Percentiles rank a stretch among this genome's conserved stretches.
Evolutionary conservation across 192 early-diverging fungal genomes (phyloP).

Genomic region (Gonapodya prolifera): DNA sequence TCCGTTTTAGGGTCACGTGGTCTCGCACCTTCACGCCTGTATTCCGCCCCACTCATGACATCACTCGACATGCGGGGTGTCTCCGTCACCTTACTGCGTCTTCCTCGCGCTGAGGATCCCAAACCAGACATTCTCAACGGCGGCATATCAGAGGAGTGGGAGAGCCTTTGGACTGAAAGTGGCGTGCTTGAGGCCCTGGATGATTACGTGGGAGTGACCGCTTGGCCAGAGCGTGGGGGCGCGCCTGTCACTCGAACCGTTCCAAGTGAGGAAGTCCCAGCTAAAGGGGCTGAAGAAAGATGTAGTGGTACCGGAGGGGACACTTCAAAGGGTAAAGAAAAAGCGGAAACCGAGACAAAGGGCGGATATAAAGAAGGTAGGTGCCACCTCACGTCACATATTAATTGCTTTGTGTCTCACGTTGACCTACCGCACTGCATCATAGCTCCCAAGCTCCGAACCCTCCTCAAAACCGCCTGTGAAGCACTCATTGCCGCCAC

Average conservation of each 20-base stretch:
- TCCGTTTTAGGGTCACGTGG: constrained; percentile 8
- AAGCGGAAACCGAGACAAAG: too few relatives aligned
- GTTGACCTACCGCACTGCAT: not conserved
- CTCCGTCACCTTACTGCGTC: constrained; percentile 50
- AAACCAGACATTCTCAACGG: constrained; percentile 8
- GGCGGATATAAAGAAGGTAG: too few relatives aligned
- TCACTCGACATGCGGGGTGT: constrained; percentile 69
- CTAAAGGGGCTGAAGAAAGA: too few relatives aligned
- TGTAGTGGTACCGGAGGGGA: too few relatives aligned
- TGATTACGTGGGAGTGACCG: constrained; percentile 36
- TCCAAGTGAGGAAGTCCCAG: too few relatives aligned
- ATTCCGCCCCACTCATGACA: constrained; percentile 64
- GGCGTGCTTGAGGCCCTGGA: constrained; percentile 37
- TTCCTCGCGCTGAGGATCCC: constrained; percentile 28
- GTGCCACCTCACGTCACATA: too few relatives aligned
- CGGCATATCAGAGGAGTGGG: not conserved
- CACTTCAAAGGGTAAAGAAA: too few relatives aligned
- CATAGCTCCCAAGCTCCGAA: not conserved
- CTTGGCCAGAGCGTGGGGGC: constrained; percentile 28
- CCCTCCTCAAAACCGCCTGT: not conserved
- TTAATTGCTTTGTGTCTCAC: too few relatives aligned
- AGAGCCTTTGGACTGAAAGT: not conserved
- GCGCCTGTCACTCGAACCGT: too few relatives aligned
- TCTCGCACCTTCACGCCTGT: constrained; percentile 30
- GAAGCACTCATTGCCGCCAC: not conserved